Evolutionary conservation across 371 early-diverging fungal species (phyloP).

Genomic region (Syncephalastrum monosporum): DNA sequence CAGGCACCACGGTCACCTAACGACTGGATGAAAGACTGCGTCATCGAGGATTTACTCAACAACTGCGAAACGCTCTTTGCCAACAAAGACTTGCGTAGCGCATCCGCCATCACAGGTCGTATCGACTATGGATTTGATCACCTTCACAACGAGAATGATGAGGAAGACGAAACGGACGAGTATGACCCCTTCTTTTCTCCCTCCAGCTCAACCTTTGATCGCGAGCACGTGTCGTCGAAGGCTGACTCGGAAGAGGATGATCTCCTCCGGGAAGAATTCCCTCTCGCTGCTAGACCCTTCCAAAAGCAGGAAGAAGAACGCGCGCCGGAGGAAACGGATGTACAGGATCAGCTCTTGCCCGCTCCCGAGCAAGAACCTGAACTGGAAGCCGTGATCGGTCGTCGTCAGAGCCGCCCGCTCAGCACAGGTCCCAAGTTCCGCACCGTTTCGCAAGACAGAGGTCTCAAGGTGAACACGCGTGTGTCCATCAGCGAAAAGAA

Average conservation of each 20-base stretch:
- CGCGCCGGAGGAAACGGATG: background rate
- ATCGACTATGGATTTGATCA: constrained; percentile 44
- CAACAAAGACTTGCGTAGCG: constrained; percentile 43
- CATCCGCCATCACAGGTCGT: constrained; percentile 46
- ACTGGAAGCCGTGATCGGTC: background rate
- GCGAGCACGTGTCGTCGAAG: background rate
- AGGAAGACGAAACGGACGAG: constrained; percentile 15
- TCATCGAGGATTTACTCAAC: constrained; percentile 44
- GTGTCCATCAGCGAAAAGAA: constrained; percentile 3
- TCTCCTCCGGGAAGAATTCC: no score
- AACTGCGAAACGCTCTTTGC: constrained; percentile 42
- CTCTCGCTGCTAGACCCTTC: background rate
- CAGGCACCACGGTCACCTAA: constrained; percentile 43
- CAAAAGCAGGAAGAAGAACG: background rate
- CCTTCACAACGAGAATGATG: constrained; percentile 6
- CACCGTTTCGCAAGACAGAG: constrained; percentile 34
- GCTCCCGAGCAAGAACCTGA: background rate
- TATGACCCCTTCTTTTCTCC: constrained; percentile 10
- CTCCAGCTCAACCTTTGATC: constrained; percentile 8
- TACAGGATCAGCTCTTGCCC: background rate
- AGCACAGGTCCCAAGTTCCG: constrained; percentile 19
- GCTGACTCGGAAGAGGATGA: constrained; percentile 12
- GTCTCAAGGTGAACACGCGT: constrained; percentile 36
- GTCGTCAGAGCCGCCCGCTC: background rate
- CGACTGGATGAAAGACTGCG: constrained; percentile 49